Conservation (phyloP, 805 yeast genomes). For the Wickerhamiella parazyma region DNA sequence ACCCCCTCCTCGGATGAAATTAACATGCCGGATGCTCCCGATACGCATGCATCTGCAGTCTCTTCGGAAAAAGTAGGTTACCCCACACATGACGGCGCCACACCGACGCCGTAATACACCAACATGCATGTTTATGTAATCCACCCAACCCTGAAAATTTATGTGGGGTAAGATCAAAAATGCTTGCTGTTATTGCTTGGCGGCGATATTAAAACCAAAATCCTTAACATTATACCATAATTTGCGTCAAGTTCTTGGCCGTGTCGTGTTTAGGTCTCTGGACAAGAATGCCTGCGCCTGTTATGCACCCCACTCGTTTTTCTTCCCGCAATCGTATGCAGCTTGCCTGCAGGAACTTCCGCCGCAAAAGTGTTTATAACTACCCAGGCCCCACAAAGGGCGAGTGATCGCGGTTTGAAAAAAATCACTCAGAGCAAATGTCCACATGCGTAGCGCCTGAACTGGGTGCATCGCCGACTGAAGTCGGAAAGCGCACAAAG, state of each 20-base stretch:
- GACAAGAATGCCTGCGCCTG: too few species aligned
- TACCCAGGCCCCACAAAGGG: background rate
- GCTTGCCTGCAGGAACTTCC: background rate
- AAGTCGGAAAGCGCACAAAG: conserved; percentile 17
- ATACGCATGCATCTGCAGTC: conserved; percentile 1
- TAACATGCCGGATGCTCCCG: background rate
- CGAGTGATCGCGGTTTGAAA: background rate
- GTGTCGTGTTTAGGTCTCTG: background rate
- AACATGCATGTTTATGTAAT: background rate
- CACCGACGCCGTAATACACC: conserved; percentile 3
- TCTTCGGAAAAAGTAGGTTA: conserved; percentile 9
- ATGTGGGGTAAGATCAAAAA: background rate
- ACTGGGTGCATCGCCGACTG: conserved; percentile 1
- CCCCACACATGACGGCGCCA: conserved; percentile 9
- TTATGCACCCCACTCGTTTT: conserved; percentile 6
- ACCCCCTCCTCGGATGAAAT: background rate
- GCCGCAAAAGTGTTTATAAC: background rate
- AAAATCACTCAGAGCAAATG: background rate
- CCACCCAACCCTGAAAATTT: background rate
- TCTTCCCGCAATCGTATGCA: conserved; percentile 2
- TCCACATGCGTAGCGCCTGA: background rate
- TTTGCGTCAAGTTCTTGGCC: background rate
- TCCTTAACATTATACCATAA: background rate
- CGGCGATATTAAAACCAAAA: background rate
- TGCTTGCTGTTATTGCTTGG: background rate